phyloP scores from a whole-genome alignment of 2,329 filamentous ascomycete species.

The Fusarium protoensiforme region DNA sequence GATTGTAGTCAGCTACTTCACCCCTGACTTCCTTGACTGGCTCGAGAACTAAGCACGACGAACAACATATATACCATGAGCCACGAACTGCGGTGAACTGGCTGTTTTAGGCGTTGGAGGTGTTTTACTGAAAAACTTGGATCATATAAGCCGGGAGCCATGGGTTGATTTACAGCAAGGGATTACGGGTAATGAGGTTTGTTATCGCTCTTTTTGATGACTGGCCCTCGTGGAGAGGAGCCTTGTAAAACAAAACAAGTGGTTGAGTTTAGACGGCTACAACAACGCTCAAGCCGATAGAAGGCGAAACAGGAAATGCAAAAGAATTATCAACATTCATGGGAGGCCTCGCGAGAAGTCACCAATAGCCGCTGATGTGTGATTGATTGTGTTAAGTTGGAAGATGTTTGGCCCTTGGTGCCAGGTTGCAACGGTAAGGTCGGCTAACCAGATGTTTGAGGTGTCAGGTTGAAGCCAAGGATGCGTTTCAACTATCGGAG shows the following conservation, averaged over 20 bases:
- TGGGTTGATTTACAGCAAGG: constrained; percentile 10
- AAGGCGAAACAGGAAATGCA: background rate
- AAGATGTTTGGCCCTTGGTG: background rate
- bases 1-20: constrained; percentile 95
- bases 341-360: background rate
- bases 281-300: background rate
- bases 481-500: background rate
- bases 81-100: constrained; percentile 2
- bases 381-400: background rate
- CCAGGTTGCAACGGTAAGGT: background rate
- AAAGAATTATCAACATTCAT: background rate
- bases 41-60: constrained; percentile 59
- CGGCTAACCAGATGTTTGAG: background rate
- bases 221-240: background rate
- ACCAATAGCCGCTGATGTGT: background rate
- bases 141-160: constrained; percentile 16
- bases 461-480: background rate
- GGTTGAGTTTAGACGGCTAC: background rate
- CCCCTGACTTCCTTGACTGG: constrained; percentile 81
- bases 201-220: background rate
- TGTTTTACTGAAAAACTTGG: constrained; percentile 20
- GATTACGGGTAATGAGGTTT: background rate
- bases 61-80: constrained; percentile 9
- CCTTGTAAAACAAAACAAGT: background rate
- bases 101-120: constrained; percentile 18